These are phyloP conservation scores for Arthrobotrys iridis DNA, from an alignment of 2,329 filamentous ascomycete species.

Conservation along the genomic window DNA sequence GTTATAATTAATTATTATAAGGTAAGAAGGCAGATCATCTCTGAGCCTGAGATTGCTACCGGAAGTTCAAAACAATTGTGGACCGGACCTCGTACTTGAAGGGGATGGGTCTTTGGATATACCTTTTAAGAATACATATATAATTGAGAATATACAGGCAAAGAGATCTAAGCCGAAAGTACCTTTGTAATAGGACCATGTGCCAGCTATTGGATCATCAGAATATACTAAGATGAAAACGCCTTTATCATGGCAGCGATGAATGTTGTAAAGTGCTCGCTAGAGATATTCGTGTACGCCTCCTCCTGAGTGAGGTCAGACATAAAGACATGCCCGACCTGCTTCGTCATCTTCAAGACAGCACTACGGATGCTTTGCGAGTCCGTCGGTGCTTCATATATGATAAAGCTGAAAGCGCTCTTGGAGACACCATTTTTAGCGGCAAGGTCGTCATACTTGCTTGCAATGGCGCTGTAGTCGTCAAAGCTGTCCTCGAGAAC, in stretches of 20 bases:
- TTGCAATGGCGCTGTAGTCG: slow-evolving; percentile 9
- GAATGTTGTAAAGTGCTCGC: slow-evolving; percentile 21
- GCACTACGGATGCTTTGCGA: slow-evolving; percentile 2
- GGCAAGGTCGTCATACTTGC: slow-evolving; percentile 18
- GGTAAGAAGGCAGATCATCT: too few relatives aligned
- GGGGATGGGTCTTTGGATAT: not conserved
- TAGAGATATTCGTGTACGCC: slow-evolving; percentile 16
- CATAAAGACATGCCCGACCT: slow-evolving; percentile 42
- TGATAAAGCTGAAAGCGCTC: slow-evolving; percentile 39
- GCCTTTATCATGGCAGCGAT: slow-evolving; percentile 41
- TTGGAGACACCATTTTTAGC: slow-evolving; percentile 24
- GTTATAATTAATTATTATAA: too few relatives aligned
- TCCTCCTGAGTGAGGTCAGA: slow-evolving; percentile 22
- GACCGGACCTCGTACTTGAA: too few relatives aligned
- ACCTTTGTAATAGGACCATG: too few relatives aligned
- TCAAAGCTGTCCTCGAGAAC: slow-evolving; percentile 31
- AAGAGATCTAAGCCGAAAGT: not conserved
- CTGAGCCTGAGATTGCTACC: too few relatives aligned
- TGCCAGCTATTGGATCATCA: too few relatives aligned
- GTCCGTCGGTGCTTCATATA: slow-evolving; percentile 35
- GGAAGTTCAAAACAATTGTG: too few relatives aligned
- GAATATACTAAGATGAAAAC: not conserved
- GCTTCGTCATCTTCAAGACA: slow-evolving; percentile 31
- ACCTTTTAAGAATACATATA: not conserved
- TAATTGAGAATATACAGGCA: not conserved